A percentile compares a stretch with the other conserved stretches of the same genome.
Evolutionary conservation across 805 yeast species (phyloP).

Genomic region (Candida succiphila): DNA sequence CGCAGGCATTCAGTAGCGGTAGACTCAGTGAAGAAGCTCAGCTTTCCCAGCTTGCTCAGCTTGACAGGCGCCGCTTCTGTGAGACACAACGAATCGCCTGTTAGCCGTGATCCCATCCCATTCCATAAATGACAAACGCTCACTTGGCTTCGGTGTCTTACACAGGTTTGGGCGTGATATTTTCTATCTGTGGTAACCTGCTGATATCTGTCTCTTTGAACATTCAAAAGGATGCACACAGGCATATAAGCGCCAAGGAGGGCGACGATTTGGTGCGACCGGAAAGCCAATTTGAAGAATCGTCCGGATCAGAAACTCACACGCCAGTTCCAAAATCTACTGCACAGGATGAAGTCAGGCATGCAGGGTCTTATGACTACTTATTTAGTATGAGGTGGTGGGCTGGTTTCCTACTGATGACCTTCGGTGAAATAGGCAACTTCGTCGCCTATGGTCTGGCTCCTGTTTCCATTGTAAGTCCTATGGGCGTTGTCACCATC

Average conservation of each 20-base stretch:
- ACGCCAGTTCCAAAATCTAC: background rate
- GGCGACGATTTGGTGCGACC: no score
- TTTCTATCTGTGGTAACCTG: constrained; percentile 17
- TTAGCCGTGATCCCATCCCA: no score
- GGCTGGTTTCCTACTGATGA: constrained; percentile 30
- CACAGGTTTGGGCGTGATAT: constrained; percentile 12
- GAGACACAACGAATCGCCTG: no score
- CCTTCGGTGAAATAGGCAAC: constrained; percentile 35
- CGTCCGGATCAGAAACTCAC: background rate
- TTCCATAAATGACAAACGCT: background rate
- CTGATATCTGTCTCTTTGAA: constrained; percentile 18
- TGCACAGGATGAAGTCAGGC: no score
- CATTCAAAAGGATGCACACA: constrained; percentile 19
- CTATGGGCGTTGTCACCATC: constrained; percentile 39
- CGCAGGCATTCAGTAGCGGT: no score
- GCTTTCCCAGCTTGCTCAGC: background rate
- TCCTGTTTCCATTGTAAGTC: constrained; percentile 37
- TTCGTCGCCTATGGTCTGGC: constrained; percentile 40
- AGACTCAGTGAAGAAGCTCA: no score
- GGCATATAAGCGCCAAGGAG: no score
- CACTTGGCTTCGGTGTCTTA: constrained; percentile 3
- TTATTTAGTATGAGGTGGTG: constrained; percentile 24
- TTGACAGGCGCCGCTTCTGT: background rate
- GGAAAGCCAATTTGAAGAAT: background rate
- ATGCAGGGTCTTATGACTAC: no score